phyloP scores from a whole-genome alignment of 1,284 basidiomycete genomes.

The Ustilago nuda region DNA sequence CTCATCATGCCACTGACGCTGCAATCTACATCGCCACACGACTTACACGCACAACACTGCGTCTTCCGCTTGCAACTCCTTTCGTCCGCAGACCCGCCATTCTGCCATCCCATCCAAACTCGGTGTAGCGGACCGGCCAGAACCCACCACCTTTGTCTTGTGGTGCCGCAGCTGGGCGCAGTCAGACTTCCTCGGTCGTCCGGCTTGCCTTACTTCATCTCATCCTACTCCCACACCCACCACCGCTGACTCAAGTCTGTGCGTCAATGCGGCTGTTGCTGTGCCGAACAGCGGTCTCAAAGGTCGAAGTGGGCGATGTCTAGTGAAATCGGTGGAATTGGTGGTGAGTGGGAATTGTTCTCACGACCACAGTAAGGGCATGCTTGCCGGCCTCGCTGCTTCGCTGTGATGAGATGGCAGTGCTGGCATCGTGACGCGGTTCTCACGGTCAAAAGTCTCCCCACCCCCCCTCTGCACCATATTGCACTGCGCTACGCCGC shows the following conservation, averaged over 20 bases:
- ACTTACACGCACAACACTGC: too few species aligned
- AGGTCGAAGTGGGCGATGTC: background rate
- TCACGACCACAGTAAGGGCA: background rate
- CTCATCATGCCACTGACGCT: background rate
- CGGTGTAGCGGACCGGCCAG: background rate
- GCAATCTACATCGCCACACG: too few species aligned
- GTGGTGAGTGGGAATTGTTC: background rate
- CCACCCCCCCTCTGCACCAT: background rate
- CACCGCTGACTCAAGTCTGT: background rate
- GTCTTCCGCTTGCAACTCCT: too few species aligned
- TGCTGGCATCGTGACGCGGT: too few species aligned
- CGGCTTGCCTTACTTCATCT: constrained; percentile 1
- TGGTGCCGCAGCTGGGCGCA: background rate
- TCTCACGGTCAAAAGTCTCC: background rate
- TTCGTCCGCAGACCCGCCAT: background rate
- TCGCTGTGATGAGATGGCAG: background rate
- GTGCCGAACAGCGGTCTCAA: background rate
- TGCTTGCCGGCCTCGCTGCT: background rate
- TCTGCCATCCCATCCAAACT: background rate
- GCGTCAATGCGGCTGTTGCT: background rate
- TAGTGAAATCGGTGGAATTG: background rate
- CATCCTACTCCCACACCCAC: background rate
- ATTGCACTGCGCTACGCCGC: background rate
- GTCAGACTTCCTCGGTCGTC: background rate
- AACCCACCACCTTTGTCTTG: background rate